Evolutionary conservation across 345 rosid genomes (phyloP), one percentile per base, ranked within the genome.

Genomic region (Gossypioides kirkii): DNA sequence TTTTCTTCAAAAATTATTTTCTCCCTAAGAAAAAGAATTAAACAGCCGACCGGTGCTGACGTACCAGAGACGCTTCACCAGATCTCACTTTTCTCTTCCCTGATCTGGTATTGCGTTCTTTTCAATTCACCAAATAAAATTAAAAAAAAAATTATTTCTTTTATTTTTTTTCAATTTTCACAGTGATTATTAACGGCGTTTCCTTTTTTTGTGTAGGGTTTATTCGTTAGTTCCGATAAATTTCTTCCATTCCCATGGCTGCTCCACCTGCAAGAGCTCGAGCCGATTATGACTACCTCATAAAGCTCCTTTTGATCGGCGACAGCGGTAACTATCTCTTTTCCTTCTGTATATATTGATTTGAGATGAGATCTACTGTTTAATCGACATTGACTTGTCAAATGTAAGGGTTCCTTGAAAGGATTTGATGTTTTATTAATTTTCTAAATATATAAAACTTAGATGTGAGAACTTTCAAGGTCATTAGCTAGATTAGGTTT

Each of bases 181-280:
- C 77, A 47, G 60, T 36, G 23, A 11, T 56, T 55, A 26, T 52
- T 68, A 26, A 62, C 36, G 13, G 26, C 52, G 59, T 38, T 69
- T 53, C 41, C 36, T 69, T 69, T 22, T 58, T 42, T 63, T 43
- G 7, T 8, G 8, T 23, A 60, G 77, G 71, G 77, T 59, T 58
- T 23, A 5, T 63, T 78, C 56, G 72, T 59, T 59, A 12, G 41
- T 61, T 61, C 60, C 25, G 25, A 61, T 42, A 47, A 46, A 10
- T 72, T 59, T n/a, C 45, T 79, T 53, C 61, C 61, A 25, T 62
- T 78, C 68, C 80, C 23, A 86, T 87, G 88, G 85, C 84, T 74
- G 92, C 92, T 80, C 92, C 94, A 76, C 94, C 92, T 64, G 86
- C 90, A 65, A 84, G 94, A 76, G 90, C 90, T 74, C 86, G 94